Percentiles rank a stretch among this genome's conserved stretches.
Evolutionary conservation across 305 asterid genomes (phyloP).

Genomic region (Withania somnifera): DNA sequence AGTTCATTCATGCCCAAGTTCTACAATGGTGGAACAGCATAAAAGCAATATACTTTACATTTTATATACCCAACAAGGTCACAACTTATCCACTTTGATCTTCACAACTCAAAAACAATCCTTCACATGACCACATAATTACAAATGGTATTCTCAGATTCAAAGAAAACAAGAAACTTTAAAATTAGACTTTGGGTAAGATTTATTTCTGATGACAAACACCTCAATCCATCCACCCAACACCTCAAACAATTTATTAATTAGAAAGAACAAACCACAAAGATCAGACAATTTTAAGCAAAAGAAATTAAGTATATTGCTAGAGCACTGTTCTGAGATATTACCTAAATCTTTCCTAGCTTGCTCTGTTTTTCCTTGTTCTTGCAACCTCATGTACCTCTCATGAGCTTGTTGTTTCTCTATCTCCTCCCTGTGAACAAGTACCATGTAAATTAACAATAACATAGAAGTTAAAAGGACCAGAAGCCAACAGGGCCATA

Average conservation of each 20-base stretch:
- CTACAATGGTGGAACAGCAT: not conserved
- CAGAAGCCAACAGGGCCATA: not conserved
- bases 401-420: slow-evolving; percentile 89
- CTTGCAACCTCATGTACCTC: slow-evolving; percentile 93
- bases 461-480: not conserved
- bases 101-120: not conserved
- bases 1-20: not conserved
- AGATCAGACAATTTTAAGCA: not conserved
- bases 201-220: not conserved
- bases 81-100: not conserved
- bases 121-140: not conserved
- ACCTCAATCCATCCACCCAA: not conserved
- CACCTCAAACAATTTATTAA: not conserved
- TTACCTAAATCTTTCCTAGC: slow-evolving; percentile 91
- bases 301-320: not conserved
- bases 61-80: not conserved
- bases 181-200: not conserved
- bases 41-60: not conserved
- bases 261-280: not conserved
- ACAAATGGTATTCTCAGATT: not conserved
- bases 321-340: not conserved
- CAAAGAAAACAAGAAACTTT: not conserved
- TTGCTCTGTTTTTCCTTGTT: slow-evolving; percentile 96
- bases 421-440: slow-evolving; percentile 70
- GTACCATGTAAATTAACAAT: not conserved